Evolutionary conservation across 2,329 filamentous ascomycete genomes (phyloP).

Genomic region (Colletotrichum brevisporum): DNA sequence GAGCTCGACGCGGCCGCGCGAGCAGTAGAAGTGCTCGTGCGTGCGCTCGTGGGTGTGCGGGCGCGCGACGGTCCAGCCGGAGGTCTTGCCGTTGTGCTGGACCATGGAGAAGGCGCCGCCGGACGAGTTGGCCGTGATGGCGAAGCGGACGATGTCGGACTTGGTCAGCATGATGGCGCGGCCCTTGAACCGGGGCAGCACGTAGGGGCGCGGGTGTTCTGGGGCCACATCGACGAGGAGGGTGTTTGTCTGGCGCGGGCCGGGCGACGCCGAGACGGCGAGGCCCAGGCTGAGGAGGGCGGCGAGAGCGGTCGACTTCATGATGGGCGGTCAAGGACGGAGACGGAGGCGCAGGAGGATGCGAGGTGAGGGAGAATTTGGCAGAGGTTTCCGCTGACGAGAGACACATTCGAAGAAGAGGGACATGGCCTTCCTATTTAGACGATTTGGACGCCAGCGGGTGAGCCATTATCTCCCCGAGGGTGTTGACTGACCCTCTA

Average conservation of each 20-base stretch:
- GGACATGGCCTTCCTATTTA: too few species aligned
- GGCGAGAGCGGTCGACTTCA: not conserved
- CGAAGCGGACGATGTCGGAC: slow-evolving; percentile 42
- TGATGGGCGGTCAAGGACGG: not conserved
- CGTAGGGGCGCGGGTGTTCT: slow-evolving; percentile 43
- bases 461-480: too few species aligned
- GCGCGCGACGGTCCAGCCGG: slow-evolving; percentile 54
- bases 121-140: slow-evolving; percentile 59
- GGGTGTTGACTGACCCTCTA: too few species aligned
- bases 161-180: slow-evolving; percentile 42
- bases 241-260: not conserved
- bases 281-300: not conserved
- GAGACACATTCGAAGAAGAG: too few species aligned
- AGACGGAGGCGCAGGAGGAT: not conserved
- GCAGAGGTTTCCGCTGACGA: too few species aligned
- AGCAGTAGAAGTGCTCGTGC: slow-evolving; percentile 62
- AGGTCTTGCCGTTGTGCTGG: slow-evolving; percentile 56
- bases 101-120: slow-evolving; percentile 59
- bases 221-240: slow-evolving; percentile 42
- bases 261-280: not conserved
- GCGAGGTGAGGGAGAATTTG: too few species aligned
- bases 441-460: too few species aligned
- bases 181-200: slow-evolving; percentile 44
- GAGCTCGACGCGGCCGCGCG: slow-evolving; percentile 59
- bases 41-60: slow-evolving; percentile 58